Conservation (phyloP, 495 filamentous ascomycete species). For the Pyrenula massariospora region DNA sequence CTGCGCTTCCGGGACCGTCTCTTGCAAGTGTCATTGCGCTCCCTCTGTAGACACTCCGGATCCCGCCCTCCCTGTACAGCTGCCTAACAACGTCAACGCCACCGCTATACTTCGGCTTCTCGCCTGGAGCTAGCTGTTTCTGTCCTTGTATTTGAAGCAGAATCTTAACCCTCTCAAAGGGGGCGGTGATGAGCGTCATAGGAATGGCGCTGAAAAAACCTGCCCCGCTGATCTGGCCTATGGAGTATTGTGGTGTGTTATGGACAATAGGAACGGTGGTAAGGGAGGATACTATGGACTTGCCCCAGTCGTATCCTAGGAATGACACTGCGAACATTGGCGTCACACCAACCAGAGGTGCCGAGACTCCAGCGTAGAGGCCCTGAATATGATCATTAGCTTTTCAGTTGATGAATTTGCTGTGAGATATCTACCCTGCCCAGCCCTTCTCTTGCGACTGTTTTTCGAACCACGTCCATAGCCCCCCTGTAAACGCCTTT, state of each 20-base stretch:
- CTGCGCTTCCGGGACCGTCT: conserved; percentile 84
- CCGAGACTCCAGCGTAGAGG: conserved; percentile 92
- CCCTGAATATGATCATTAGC: conserved; percentile 34
- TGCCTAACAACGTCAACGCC: conserved; percentile 90
- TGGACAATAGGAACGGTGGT: conserved; percentile 45
- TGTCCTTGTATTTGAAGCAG: conserved; percentile 96
- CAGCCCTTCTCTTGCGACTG: conserved; percentile 76
- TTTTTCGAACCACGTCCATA: conserved; percentile 83
- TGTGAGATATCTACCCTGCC: conserved; percentile 33
- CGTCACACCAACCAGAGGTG: conserved; percentile 88
- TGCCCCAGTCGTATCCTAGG: conserved; percentile 86
- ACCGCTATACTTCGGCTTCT: conserved; percentile 87
- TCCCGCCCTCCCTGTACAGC: conserved; percentile 81
- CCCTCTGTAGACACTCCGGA: conserved; percentile 85
- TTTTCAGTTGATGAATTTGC: neutral
- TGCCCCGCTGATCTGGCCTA: conserved; percentile 80
- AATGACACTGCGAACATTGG: conserved; percentile 77
- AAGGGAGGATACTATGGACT: conserved; percentile 62
- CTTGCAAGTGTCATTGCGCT: conserved; percentile 82
- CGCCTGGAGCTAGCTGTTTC: conserved; percentile 68
- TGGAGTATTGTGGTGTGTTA: conserved; percentile 54
- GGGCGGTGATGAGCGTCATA: conserved; percentile 94
- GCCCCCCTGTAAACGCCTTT: conserved; percentile 84
- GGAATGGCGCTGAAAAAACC: conserved; percentile 97
- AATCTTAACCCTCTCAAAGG: conserved; percentile 97